These are phyloP conservation scores for Yarrowia bubula DNA, from an alignment of 805 yeast genomes.

Conservation along the genomic window DNA sequence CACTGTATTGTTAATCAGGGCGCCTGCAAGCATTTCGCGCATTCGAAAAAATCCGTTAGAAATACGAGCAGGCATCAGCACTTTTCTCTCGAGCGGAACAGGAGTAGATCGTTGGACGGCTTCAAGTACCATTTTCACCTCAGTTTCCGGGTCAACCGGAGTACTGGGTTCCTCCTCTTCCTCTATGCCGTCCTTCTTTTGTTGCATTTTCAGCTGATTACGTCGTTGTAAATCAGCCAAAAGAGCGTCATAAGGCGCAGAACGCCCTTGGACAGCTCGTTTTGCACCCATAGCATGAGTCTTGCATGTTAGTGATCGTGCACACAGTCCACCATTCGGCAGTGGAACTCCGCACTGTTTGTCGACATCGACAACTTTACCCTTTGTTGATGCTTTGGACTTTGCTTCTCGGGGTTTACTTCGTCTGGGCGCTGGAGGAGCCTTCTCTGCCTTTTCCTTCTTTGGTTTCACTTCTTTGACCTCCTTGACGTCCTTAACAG, in stretches of 20 bases:
- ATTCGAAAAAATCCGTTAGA: conserved; percentile 71
- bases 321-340: conserved; percentile 94
- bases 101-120: conserved; percentile 81
- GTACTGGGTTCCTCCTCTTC: conserved; percentile 36
- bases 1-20: conserved; percentile 47
- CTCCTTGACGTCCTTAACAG: neutral
- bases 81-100: conserved; percentile 68
- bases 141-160: conserved; percentile 82
- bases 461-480: neutral
- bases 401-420: conserved; percentile 12
- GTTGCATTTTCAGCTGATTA: conserved; percentile 72
- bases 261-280: conserved; percentile 89
- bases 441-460: conserved; percentile 27
- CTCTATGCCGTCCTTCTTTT: conserved; percentile 39
- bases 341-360: conserved; percentile 94
- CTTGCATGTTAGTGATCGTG: conserved; percentile 92
- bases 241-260: conserved; percentile 86
- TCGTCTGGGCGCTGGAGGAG: neutral
- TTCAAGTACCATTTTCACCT: conserved; percentile 83
- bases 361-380: conserved; percentile 82
- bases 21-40: conserved; percentile 87
- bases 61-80: conserved; percentile 64
- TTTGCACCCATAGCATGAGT: conserved; percentile 99
- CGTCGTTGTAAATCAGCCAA: conserved; percentile 87
- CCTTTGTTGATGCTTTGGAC: conserved; percentile 32